Base-by-base conservation (phyloP, 345 rosid genomes). In the Moringa oleifera region DNA sequence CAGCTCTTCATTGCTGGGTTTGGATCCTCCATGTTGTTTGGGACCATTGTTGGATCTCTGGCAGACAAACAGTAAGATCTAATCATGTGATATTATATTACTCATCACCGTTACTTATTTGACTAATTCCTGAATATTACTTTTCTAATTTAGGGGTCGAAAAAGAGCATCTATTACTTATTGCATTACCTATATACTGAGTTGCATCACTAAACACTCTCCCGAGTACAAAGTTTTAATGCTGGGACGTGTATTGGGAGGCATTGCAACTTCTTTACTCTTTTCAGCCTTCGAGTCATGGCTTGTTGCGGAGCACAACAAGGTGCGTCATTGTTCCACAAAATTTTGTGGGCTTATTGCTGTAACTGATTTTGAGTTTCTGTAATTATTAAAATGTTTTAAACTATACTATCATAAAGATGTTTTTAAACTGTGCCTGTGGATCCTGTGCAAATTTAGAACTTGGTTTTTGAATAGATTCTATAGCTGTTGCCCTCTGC, bases 251-350 rank as follows among this genome's bases (percentile, higher is more conserved):
- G 72, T 88, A 5, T 68, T 88, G 70, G 95, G 95, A 51, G 91
- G 91, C 64, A 75, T 88, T 58, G 91, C 91, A 9, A 88, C 89
- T 70, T 88, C 95, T 65, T 78, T 85, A 0, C 84, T 88, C 33
- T 85, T 83, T 51, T 88, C 91, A 25, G 85, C 95, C 31, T 88
- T 88, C 25, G 95, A 88, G 72, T 88, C 91, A 52, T 88, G 95
- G 95, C 91, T 88, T 25, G 88, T 85, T 49, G 95, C 95, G 20
- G 89, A 88, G 64, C 95, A 88, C 80, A 80, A 80, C 63, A 85
- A 85, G 91, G 91, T 82, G 55, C 18, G 55, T 28, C n/a, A 37
- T 53, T 58, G 18, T 46, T 47, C 23, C 50, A 24, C 36, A 20
- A 20, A 0, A 13, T 47, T 54, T 24, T 46, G 17, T 23, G 21